Base-by-base conservation (phyloP, 1,139 yeast genomes). In the Candida dubliniensis region DNA sequence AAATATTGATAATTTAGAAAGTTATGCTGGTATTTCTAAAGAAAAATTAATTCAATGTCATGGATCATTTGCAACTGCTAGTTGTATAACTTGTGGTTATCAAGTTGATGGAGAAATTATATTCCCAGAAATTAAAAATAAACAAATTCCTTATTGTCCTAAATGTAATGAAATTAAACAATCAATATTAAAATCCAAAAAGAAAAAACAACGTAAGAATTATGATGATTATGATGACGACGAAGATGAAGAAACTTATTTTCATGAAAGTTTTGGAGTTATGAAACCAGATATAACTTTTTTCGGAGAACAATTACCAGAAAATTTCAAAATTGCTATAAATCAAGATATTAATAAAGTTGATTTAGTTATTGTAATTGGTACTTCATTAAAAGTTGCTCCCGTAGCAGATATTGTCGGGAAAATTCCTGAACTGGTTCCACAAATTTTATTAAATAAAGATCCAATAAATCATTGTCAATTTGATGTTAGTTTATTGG, bases 351-450 rank as follows among this genome's bases (percentile, higher is more conserved):
- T 84, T 3, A 59, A 70, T 14, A 71, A 79, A 26, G 89, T 96
- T 66, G 98, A 93, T 65, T 69, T 93, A 45, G 66, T 93, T 37
- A 77, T 93, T 6, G 86, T 96, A 62, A 83, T 91, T 13, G 99
- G 99, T 8, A 93, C 99, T 0, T 91, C 98, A 23, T 74, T 93
- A 47, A 89, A 91, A 60, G 99, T 93, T 27, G 91, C 96, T 0
- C 99, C 99, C 0, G 98, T 93, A n/a, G 85, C 93, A 38, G 91
- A 89, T 47, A 87, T 93, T 38, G 90, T 90, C n/a, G 83, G 88
- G 47, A 74, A 80, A 62, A 64, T 90, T 1, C 84, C 87, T 0
- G 77, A 77, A 15, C 63, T 77, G 30, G 81, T 89, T 1, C 98
- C 98, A 0, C 97, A 91, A 61, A 74, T 93, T 4, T 71, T 89